Evolutionary conservation across 805 yeast genomes (phyloP).

Genomic region (Hanseniaspora valbyensis): DNA sequence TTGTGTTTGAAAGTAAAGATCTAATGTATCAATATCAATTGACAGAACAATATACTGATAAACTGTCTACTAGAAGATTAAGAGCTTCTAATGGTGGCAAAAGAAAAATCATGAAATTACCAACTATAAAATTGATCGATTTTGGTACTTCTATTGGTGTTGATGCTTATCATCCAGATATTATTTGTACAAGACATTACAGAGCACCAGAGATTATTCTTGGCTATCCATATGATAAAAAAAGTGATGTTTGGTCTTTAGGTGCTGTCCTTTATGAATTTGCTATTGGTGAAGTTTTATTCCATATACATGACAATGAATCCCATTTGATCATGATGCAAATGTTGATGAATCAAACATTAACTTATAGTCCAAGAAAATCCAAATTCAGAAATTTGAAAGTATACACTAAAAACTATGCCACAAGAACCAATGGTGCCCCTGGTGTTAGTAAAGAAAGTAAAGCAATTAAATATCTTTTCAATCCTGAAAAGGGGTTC

Average conservation of each 20-base stretch:
- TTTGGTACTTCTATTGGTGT: conserved; percentile 94
- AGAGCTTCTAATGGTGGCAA: conserved; percentile 27
- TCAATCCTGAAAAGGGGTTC: neutral
- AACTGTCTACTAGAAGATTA: conserved; percentile 25
- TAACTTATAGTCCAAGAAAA: conserved; percentile 1
- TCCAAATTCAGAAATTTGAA: conserved; percentile 9
- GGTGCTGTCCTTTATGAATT: conserved; percentile 90
- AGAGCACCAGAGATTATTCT: conserved; percentile 93
- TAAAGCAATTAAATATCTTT: conserved; percentile 13
- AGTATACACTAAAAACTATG: conserved; percentile 4
- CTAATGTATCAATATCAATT: conserved; percentile 22
- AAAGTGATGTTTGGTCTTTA: conserved; percentile 94
- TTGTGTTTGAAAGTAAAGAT: conserved; percentile 39
- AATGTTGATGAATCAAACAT: conserved; percentile 33
- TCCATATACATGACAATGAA: conserved; percentile 85
- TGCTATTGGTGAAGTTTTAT: conserved; percentile 86
- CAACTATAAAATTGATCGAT: conserved; percentile 81
- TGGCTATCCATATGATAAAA: conserved; percentile 93
- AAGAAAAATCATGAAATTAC: conserved; percentile 44
- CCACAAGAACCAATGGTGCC: neutral
- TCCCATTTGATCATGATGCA: conserved; percentile 96
- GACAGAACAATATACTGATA: conserved; percentile 19
- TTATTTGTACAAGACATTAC: conserved; percentile 91
- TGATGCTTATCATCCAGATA: conserved; percentile 84
- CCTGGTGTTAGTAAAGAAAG: conserved; percentile 6